These are phyloP conservation scores for Thermochaetoides dissita DNA, from an alignment of 2,329 filamentous ascomycete genomes.

Conservation along the genomic window DNA sequence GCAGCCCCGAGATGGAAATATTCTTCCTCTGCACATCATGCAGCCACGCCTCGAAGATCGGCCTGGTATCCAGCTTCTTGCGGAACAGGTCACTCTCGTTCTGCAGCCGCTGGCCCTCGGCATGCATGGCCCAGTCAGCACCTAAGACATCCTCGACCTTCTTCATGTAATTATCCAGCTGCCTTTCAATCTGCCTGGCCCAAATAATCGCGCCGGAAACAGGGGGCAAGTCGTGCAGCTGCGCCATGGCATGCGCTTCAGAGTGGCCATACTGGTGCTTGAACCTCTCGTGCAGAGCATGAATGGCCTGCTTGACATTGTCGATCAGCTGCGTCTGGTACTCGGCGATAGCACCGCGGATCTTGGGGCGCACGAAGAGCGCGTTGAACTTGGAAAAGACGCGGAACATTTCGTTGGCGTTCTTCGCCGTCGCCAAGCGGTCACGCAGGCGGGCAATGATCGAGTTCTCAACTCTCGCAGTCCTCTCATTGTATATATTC, in stretches of 20 bases:
- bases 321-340: slow-evolving; percentile 98
- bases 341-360: slow-evolving; percentile 91
- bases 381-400: slow-evolving; percentile 99
- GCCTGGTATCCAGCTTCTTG: slow-evolving; percentile 85
- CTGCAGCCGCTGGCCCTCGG: slow-evolving; percentile 87
- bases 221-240: slow-evolving; percentile 85
- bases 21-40: slow-evolving; percentile 78
- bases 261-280: slow-evolving; percentile 98
- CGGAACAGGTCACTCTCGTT: slow-evolving; percentile 86
- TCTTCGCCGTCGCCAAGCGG: slow-evolving; percentile 86
- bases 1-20: slow-evolving; percentile 77
- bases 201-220: slow-evolving; percentile 96
- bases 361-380: slow-evolving; percentile 96
- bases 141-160: slow-evolving; percentile 98
- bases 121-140: slow-evolving; percentile 83
- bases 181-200: slow-evolving; percentile 91
- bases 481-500: slow-evolving; percentile 92
- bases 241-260: slow-evolving; percentile 95
- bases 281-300: slow-evolving; percentile 85
- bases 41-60: slow-evolving; percentile 92
- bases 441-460: slow-evolving; percentile 92
- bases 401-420: slow-evolving; percentile 98
- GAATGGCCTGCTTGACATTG: slow-evolving; percentile 93
- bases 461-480: slow-evolving; percentile 92
- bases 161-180: slow-evolving; percentile 92